A percentile compares a stretch with the other conserved stretches of the same genome.
Conservation (phyloP, 352 stramenopile species). For the Globisporangium orthogonon region DNA sequence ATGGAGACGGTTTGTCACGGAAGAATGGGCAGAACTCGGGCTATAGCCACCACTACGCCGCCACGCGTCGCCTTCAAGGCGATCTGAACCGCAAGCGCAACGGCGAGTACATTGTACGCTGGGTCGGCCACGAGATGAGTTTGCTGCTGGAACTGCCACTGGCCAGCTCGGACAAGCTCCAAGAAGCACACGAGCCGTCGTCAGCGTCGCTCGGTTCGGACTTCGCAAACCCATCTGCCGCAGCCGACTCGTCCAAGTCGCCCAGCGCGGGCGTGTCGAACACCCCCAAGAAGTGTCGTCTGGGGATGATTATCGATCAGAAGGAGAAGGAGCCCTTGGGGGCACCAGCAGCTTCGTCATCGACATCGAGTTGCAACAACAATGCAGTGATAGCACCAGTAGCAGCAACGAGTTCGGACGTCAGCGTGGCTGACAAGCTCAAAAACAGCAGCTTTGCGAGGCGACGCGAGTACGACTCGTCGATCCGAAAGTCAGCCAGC, state of each 20-base stretch:
- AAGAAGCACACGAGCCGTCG: conserved; percentile 32
- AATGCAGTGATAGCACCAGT: conserved; percentile 6
- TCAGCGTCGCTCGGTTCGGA: conserved; percentile 4
- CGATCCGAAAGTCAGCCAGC: conserved; percentile 30
- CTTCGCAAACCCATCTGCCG: conserved; percentile 4
- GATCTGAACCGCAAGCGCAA: conserved; percentile 79
- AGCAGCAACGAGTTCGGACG: conserved; percentile 1
- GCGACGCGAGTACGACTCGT: conserved; percentile 63
- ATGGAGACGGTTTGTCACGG: conserved; percentile 48
- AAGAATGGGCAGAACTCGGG: conserved; percentile 50
- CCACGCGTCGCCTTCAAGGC: conserved; percentile 63
- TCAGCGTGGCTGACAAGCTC: conserved; percentile 30
- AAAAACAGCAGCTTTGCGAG: conserved; percentile 70
- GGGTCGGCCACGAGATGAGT: conserved; percentile 80
- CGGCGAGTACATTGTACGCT: conserved; percentile 74
- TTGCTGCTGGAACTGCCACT: conserved; percentile 59
- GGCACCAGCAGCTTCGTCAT: not conserved
- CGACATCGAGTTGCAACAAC: not conserved
- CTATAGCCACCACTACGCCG: conserved; percentile 77
- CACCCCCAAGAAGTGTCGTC: conserved; percentile 49
- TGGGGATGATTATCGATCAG: conserved; percentile 48
- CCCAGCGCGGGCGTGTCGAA: conserved; percentile 28
- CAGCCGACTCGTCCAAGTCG: conserved; percentile 3
- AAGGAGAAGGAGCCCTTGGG: conserved; percentile 32
- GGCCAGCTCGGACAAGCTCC: conserved; percentile 31